phyloP scores from a whole-genome alignment of 495 filamentous ascomycete species.

The Lasiosphaeria hispida region DNA sequence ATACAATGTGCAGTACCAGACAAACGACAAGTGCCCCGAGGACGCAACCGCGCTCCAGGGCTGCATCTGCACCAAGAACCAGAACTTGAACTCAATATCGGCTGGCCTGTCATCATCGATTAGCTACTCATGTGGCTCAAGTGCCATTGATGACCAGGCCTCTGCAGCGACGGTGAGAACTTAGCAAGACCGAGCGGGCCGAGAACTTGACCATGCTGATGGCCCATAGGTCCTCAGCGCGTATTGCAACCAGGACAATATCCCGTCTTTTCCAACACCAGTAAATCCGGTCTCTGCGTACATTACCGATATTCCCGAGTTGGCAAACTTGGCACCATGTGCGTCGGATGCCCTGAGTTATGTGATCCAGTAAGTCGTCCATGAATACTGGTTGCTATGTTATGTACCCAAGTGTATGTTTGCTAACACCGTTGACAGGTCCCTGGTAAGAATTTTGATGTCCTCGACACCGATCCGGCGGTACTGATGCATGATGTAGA shows the following conservation, averaged over 20 bases:
- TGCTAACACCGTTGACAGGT: slow-evolving; percentile 27
- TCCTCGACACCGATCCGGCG: neutral
- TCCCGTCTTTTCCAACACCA: slow-evolving; percentile 36
- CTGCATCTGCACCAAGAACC: slow-evolving; percentile 51
- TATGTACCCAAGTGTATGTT: neutral
- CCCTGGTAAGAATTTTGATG: slow-evolving; percentile 27
- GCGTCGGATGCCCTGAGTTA: slow-evolving; percentile 39
- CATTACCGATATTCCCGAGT: slow-evolving; percentile 48
- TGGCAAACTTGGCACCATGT: slow-evolving; percentile 43
- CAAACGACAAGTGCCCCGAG: slow-evolving; percentile 39
- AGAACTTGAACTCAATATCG: slow-evolving; percentile 41
- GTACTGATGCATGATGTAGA: neutral
- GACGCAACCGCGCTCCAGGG: slow-evolving; percentile 41
- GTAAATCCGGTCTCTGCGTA: slow-evolving; percentile 38
- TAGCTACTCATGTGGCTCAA: slow-evolving; percentile 39
- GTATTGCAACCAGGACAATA: slow-evolving; percentile 46
- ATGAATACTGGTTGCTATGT: neutral
- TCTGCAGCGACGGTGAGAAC: slow-evolving; percentile 40
- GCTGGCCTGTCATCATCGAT: slow-evolving; percentile 37
- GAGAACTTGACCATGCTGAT: slow-evolving; percentile 2
- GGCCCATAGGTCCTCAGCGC: slow-evolving; percentile 27
- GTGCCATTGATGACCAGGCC: slow-evolving; percentile 44
- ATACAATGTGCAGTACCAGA: slow-evolving; percentile 40
- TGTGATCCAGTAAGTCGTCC: slow-evolving; percentile 35
- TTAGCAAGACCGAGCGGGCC: neutral